Base-by-base conservation (phyloP, 75 land plant species). In the Adiantum capillusveneris region DNA sequence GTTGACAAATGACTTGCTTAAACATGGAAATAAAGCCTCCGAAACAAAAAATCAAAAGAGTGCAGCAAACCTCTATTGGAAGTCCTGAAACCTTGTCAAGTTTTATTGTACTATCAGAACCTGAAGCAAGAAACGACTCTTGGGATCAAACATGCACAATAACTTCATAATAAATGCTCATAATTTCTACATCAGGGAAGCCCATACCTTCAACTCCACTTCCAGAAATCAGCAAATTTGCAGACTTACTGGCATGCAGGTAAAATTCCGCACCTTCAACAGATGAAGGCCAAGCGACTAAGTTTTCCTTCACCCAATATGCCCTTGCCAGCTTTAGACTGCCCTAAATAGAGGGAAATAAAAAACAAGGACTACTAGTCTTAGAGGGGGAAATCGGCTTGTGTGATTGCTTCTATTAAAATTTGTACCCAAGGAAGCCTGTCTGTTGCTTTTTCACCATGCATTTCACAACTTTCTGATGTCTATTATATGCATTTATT, bases 221-320 rank as follows among this genome's bases (percentile, higher is more conserved):
- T 9, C 68, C 70, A n/a, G 78, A 58, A 28, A 82, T 14, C 28
- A 57, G 56, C 54, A 92, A 63, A 28, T 44, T 59, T 16, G 86
- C 97, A 42, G 39, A 51, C 65, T 57, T 65, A 59, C 93, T 92
- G 36, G 84, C 81, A 68, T 73, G 86, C n/a, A 92, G 65, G 52
- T 46, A 74, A 44, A 71, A 70, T 2, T 66, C 69, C 49, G 74
- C 74, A 59, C 74, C 67, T 53, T 69, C 71, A 36, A 42, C 60
- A 49, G 66, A 71, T 31, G 72, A 45, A 34, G 77, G 75, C 97
- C 93, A 92, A 13, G 97, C 93, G 25, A 92, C 67, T 34, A 82
- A 31, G 21, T 63, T 60, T 49, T 77, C 59, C 26, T 63, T 62
- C 22, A 84, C 86, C 97, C 97, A 92, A 53, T 56, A 84, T n/a